Evolutionary conservation across 2,329 filamentous ascomycete species (phyloP).

Genomic region (Chalaropsis thielavioides): DNA sequence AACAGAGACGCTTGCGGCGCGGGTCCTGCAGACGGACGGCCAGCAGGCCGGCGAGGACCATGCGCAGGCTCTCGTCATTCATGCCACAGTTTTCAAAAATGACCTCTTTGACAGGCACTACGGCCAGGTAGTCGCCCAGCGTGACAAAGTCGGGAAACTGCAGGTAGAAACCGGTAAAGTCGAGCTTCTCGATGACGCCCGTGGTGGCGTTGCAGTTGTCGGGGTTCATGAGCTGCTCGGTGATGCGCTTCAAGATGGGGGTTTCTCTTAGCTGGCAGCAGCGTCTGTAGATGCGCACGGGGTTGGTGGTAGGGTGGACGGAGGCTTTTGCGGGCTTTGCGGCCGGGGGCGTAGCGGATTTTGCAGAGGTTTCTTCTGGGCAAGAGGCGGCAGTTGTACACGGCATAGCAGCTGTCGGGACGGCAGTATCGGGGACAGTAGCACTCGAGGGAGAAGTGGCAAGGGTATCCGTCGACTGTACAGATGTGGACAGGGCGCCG

Average conservation of each 20-base stretch:
- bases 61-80: constrained; percentile 71
- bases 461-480: neutral
- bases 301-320: constrained; percentile 64
- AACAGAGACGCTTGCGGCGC: constrained; percentile 25
- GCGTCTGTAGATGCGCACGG: constrained; percentile 78
- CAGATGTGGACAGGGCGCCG: neutral
- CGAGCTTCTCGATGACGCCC: constrained; percentile 68
- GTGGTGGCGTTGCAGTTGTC: constrained; percentile 50
- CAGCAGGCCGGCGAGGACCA: constrained; percentile 72
- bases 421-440: neutral
- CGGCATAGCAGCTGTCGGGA: neutral
- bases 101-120: constrained; percentile 79
- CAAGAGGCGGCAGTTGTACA: constrained; percentile 13
- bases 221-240: constrained; percentile 65
- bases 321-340: constrained; percentile 39
- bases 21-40: constrained; percentile 56
- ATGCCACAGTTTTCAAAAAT: constrained; percentile 77
- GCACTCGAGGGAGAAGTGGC: neutral
- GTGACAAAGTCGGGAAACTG: constrained; percentile 73
- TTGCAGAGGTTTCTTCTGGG: neutral
- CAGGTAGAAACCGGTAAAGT: constrained; percentile 73
- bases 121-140: constrained; percentile 81
- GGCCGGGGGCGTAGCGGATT: constrained; percentile 22
- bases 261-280: constrained; percentile 92
- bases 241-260: constrained; percentile 79